A percentile compares a stretch with the other conserved stretches of the same genome.
phyloP scores from a whole-genome alignment of 2,329 filamentous ascomycete species.

The Fusarium compactum region DNA sequence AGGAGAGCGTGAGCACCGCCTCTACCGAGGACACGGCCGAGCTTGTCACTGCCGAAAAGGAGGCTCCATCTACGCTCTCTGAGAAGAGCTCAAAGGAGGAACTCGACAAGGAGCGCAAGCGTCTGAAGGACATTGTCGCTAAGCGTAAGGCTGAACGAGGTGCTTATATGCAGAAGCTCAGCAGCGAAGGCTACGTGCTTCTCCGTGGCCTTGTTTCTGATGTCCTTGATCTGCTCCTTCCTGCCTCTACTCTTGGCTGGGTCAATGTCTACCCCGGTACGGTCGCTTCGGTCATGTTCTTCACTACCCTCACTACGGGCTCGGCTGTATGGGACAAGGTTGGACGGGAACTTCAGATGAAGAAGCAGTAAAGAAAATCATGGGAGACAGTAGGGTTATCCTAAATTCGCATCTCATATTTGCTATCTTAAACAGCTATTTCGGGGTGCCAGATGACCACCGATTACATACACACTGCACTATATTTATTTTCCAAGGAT shows the following conservation, averaged over 20 bases:
- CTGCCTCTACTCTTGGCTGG: constrained; percentile 72
- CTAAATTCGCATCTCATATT: constrained; percentile 14
- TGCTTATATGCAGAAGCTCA: constrained; percentile 48
- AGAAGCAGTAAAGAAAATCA: constrained; percentile 14
- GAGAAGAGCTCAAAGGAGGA: constrained; percentile 40
- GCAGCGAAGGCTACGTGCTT: constrained; percentile 52
- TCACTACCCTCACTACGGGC: constrained; percentile 72
- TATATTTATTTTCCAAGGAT: background rate
- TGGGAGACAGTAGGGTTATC: background rate
- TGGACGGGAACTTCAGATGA: constrained; percentile 43
- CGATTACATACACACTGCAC: background rate
- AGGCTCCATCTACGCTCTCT: constrained; percentile 25
- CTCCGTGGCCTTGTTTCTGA: constrained; percentile 66
- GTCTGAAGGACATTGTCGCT: constrained; percentile 52
- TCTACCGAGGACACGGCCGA: constrained; percentile 41
- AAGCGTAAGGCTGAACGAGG: constrained; percentile 52
- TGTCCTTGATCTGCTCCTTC: constrained; percentile 71
- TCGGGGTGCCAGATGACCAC: background rate
- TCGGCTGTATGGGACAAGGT: constrained; percentile 71
- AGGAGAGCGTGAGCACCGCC: constrained; percentile 48
- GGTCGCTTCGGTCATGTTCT: constrained; percentile 69
- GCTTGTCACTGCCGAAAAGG: constrained; percentile 32
- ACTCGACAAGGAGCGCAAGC: constrained; percentile 51
- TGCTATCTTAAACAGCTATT: background rate
- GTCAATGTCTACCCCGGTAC: constrained; percentile 62